Conservation (phyloP, 2,329 filamentous ascomycete genomes). For the Alternaria angustiovoidea region DNA sequence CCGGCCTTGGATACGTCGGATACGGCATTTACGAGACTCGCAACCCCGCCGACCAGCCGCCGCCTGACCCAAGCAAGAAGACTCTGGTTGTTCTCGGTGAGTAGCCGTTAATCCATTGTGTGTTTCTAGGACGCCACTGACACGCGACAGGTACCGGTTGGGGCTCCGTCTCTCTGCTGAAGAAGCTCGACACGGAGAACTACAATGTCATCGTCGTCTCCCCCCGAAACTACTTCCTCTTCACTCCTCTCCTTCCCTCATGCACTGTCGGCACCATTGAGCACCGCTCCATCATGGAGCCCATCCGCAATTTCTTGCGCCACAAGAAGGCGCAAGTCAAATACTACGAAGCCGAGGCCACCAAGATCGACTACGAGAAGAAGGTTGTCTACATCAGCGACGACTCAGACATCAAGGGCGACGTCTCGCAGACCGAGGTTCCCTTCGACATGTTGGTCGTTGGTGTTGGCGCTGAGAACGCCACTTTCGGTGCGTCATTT, state of each 20-base stretch:
- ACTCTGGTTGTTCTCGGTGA: conserved; percentile 93
- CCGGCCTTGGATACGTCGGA: conserved; percentile 72
- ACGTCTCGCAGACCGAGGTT: conserved; percentile 82
- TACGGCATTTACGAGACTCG: conserved; percentile 86
- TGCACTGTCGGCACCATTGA: conserved; percentile 98
- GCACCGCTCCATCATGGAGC: conserved; percentile 99
- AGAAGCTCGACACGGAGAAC: conserved; percentile 98
- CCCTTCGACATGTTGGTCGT: conserved; percentile 98
- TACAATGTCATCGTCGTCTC: conserved; percentile 99
- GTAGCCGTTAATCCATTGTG: conserved; percentile 19
- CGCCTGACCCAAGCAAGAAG: conserved; percentile 90
- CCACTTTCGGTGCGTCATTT: conserved; percentile 79
- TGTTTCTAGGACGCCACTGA: conserved; percentile 16
- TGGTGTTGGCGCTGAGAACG: conserved; percentile 96
- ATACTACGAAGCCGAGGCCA: conserved; percentile 98
- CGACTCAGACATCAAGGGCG: conserved; percentile 90
- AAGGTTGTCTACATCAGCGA: conserved; percentile 90
- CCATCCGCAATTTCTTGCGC: conserved; percentile 92
- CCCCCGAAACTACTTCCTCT: conserved; percentile 99
- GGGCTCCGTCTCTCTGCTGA: conserved; percentile 94
- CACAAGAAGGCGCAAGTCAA: conserved; percentile 93
- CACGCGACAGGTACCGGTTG: conserved; percentile 81
- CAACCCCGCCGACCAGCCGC: conserved; percentile 79
- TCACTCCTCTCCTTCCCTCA: conserved; percentile 95
- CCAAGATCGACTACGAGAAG: conserved; percentile 91